Conservation (phyloP, 441 rosid species). For the Gossypium lobatum region DNA sequence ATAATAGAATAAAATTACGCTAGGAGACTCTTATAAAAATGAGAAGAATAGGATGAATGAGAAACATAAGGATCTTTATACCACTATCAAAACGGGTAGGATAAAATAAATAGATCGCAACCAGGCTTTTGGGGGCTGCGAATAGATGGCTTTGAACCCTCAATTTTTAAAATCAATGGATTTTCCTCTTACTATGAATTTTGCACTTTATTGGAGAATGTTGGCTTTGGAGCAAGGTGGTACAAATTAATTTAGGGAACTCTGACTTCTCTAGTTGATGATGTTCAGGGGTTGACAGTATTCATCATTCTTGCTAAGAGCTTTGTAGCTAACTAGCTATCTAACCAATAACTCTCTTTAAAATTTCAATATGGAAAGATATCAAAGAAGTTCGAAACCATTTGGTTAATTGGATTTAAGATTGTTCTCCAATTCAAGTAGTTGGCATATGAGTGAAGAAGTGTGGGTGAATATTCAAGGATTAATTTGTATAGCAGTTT, state of each 20-base stretch:
- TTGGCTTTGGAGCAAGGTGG: background rate
- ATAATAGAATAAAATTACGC: background rate
- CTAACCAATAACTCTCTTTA: background rate
- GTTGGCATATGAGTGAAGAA: background rate
- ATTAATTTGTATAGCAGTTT: background rate
- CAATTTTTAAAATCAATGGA: background rate
- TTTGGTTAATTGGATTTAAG: constrained; percentile 2
- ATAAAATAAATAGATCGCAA: background rate
- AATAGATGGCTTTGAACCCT: background rate
- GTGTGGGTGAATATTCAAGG: background rate
- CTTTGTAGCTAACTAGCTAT: background rate
- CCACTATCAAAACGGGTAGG: background rate
- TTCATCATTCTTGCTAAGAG: background rate
- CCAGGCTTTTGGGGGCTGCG: background rate
- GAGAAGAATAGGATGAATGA: background rate
- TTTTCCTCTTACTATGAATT: background rate
- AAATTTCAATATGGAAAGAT: background rate
- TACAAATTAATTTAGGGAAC: background rate
- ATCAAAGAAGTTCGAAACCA: background rate
- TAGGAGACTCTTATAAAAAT: background rate
- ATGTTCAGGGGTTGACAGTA: background rate
- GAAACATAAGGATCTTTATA: background rate
- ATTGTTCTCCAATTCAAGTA: background rate
- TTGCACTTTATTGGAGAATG: background rate
- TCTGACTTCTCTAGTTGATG: background rate